Evolutionary conservation across 768 basidiomycete genomes (phyloP), one percentile per base, ranked within the genome.

Genomic region (Kwoniella bestiolae): DNA sequence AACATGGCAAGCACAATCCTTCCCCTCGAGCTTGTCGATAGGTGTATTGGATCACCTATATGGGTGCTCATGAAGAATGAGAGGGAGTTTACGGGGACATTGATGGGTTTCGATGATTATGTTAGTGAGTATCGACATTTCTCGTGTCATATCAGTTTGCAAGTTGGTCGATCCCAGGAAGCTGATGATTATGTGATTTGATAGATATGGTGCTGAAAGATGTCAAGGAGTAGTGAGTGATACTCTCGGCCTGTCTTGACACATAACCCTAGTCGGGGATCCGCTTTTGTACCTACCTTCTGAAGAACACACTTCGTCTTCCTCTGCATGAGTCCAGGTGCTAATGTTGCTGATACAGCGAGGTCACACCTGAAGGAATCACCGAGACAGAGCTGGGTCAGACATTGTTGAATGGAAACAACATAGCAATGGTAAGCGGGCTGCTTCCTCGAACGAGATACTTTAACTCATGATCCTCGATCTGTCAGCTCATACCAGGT

Each of bases 21-120:
- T 46, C 93, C 93, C n/a, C 86, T 96, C 63, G 95, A 98, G 81
- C 85, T 99, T 47, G 95, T 99, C 75, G 95, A 99, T 81, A 87
- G 91, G 80, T 97, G 95, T 79, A 98, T 97, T 79, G 95, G 95
- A 62, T 95, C 93, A 34, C 87, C 88, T 53, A 94, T 98, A 78
- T 96, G 93, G 92, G 95, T 98, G 74, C 88, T 98, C 80, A 97
- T 96, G 92, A 98, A 97, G 84, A 89, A 86, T 73, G 94, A 99
- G 67, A 89, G 93, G 50, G 95, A 99, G 83, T 99, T 97, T 83
- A 91, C 91, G 25, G 95, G 95, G 11, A 96, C 89, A 2, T 84
- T 99, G 45, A 85, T 95, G 34, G 95, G 95, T 2, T 99, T 99
- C 74, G 95, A 99, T 80, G 95, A 99, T 82, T 99, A 95, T 81